Base-by-base conservation (phyloP, 306 rosid species). In the Styphnolobium japonicum region DNA sequence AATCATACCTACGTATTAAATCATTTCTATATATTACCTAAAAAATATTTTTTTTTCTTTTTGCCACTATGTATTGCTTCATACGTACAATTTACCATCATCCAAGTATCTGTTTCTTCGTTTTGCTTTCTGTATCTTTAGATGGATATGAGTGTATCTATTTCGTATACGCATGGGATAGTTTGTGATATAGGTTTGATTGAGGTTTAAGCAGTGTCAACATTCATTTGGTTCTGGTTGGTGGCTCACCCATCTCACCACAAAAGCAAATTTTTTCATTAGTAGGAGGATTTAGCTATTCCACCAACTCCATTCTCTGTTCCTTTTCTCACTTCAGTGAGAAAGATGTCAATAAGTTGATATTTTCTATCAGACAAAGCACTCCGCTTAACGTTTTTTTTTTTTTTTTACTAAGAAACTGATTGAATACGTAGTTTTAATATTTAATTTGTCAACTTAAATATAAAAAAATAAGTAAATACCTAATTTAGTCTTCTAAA, bases 201-300 rank as follows among this genome's bases (percentile, higher is more conserved):
- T 85, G 15, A 37, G 68, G 60, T 21, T 33, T 39, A 81, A 77
- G 86, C 45, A 52, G 49, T 42, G 75, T 67, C 86, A 46, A 81
- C 63, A 45, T 78, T 62, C 15, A 58, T 61, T 71, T 85, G 72
- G 75, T 81, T 57, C 14, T 51, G 69, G 81, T 81, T 85, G 78
- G 79, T 73, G 75, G 51, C 40, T 78, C 52, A 39, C 16, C 19
- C 58, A 55, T 65, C 72, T 42, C 43, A 55, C 53, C 81, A 48
- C 42, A 36, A 31, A 67, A 57, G 25, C 23, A 7, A 43, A 53
- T 39, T 77, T 1, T 27, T 43, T 55, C 43, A 78, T 43, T 40
- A 65, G 46, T 76, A 14, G 3, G 27, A 70, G 63, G 64, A 67
- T 57, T 82, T 22, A 39, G 56, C 67, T 51, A 10, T 70, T 27